phyloP scores from a whole-genome alignment of 129 eudicot genomes.

The Arctium minus region DNA sequence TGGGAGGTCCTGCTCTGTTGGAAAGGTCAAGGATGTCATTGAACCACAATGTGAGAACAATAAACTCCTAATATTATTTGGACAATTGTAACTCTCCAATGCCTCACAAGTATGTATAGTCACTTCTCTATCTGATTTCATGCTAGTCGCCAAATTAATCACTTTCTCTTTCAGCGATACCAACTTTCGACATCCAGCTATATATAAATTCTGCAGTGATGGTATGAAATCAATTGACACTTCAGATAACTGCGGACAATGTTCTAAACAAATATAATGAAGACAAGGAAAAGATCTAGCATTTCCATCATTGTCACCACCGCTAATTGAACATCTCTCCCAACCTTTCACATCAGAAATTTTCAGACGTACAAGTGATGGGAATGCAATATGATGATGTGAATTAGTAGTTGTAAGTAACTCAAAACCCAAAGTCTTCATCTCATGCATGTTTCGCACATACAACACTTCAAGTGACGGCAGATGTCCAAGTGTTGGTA shows the following conservation, averaged over 20 bases:
- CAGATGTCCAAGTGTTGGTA: slow-evolving; percentile 42
- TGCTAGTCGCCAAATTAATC: not conserved
- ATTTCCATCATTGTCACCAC: not conserved
- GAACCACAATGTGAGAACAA: not conserved
- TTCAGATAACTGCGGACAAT: not conserved
- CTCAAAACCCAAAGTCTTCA: slow-evolving; percentile 32
- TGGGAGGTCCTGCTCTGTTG: not conserved
- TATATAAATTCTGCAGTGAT: not conserved
- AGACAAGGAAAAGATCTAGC: not conserved
- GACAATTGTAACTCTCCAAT: not conserved
- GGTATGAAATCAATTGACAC: not conserved
- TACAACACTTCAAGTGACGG: slow-evolving; percentile 24
- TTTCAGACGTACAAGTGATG: not conserved
- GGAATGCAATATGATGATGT: slow-evolving; percentile 3
- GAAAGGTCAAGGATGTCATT: not conserved
- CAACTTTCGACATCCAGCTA: not conserved
- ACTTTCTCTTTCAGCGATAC: not conserved
- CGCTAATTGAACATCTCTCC: slow-evolving; percentile 5
- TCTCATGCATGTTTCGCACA: slow-evolving; percentile 14
- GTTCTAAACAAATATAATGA: not conserved
- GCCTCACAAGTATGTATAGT: not conserved
- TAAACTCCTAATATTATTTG: not conserved
- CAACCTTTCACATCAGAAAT: not conserved
- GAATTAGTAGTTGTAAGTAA: slow-evolving; percentile 11
- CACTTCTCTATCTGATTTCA: not conserved